Conservation (phyloP, 768 basidiomycete species). For the Mycena filopes region DNA sequence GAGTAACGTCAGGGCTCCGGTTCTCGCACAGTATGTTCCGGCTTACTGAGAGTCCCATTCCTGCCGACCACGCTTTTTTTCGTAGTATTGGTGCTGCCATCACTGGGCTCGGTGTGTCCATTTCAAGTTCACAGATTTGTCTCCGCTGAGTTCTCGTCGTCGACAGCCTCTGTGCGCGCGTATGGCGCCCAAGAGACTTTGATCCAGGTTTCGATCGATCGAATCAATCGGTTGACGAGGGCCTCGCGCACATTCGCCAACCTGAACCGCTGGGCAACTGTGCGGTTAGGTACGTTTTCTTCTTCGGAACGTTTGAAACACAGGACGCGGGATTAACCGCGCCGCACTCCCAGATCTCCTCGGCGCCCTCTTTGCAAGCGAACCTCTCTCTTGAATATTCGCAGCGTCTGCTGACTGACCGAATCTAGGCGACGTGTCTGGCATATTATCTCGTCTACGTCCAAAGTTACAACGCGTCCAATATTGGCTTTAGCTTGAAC, state of each 20-base stretch:
- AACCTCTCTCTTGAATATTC: neutral
- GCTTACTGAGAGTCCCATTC: neutral
- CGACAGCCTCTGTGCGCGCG: conserved; percentile 52
- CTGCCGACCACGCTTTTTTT: neutral
- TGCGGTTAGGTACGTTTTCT: no score
- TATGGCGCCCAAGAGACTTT: conserved; percentile 57
- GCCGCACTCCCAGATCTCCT: no score
- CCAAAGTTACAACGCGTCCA: conserved; percentile 42
- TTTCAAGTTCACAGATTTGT: neutral
- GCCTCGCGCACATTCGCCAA: conserved; percentile 49
- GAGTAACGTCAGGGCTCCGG: conserved; percentile 51
- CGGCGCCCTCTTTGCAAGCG: conserved; percentile 55
- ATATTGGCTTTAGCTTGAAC: conserved; percentile 50
- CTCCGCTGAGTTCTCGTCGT: no score
- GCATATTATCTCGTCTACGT: conserved; percentile 54
- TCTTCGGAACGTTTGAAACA: no score
- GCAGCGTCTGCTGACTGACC: neutral
- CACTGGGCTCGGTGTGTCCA: conserved; percentile 58
- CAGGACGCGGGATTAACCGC: no score
- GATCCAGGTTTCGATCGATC: conserved; percentile 43
- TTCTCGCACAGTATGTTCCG: conserved; percentile 52
- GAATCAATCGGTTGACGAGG: conserved; percentile 52
- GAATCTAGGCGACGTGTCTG: conserved; percentile 41
- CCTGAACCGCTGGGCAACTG: conserved; percentile 48
- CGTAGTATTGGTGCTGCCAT: conserved; percentile 64